Evolutionary conservation across 441 rosid species (phyloP), one percentile per base, ranked within the genome.

Genomic region (Isatis lusitanica): DNA sequence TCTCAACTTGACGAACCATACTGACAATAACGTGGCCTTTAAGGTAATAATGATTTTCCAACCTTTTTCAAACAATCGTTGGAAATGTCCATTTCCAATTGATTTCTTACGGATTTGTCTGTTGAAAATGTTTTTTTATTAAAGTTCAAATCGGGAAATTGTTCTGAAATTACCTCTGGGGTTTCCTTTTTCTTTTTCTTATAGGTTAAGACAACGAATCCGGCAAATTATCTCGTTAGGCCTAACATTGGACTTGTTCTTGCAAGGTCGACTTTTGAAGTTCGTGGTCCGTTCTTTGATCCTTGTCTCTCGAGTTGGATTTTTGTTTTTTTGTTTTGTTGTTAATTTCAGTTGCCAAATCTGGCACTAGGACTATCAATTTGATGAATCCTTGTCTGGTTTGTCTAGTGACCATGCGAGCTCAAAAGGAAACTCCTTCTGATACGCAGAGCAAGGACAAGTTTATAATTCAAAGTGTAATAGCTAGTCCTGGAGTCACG

Each of bases 371-470:
- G 3, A 18, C 39, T 61, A 6, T 6, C 28, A n/a, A n/a, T 44
- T 46, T 50, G 71, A 36, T 66, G 51, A 15, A n/a, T 10, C 28
- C 24, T 28, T 15, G 38, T 58, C 47, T n/a, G 38, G 58, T 36
- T 36, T 51, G 42, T 60, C 13, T 76, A 90, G 97, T 92, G 63
- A 92, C 91, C 9, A 88, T 92, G 95, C 93, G 87, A 84, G 93
- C 95, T 3, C 95, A 85, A 52, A 88, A 80, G 78, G 97, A 90
- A 78, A 77, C 82, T 13, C 88, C 97, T 10, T 31, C 13, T 0
- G 92, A 90, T 66, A 80, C 83, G 92, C 90, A 87, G 57, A 88
- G 90, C 81, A 89, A 79, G 79, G 97, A 88, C 66, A 91, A 91
- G 82, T 88, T 91, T 74, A 74, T 90, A 18, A 78, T 91, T 58